phyloP scores from a whole-genome alignment of 2,329 filamentous ascomycete species.

The Pseudogymnoascus destructans region DNA sequence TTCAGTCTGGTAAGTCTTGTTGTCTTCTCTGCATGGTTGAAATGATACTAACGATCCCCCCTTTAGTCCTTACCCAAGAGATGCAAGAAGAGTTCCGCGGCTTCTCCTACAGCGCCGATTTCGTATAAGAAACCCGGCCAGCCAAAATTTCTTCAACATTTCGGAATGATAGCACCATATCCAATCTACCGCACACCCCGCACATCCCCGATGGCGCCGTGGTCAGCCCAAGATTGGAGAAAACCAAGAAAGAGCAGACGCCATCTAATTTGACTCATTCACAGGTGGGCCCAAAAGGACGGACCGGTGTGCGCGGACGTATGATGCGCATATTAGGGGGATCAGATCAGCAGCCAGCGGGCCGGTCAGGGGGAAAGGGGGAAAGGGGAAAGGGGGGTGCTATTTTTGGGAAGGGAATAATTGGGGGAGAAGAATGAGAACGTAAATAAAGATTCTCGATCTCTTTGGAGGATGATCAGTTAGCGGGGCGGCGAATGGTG shows the following conservation, averaged over 20 bases:
- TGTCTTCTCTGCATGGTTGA: not conserved
- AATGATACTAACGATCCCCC: constrained; percentile 17
- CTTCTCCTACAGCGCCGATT: constrained; percentile 61
- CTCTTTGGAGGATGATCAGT: constrained; percentile 2
- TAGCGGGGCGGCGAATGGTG: not conserved
- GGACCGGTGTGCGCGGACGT: not conserved
- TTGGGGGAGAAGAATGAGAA: not conserved
- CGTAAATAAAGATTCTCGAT: constrained; percentile 8
- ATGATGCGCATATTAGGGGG: not conserved
- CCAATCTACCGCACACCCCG: not conserved
- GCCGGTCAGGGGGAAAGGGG: not conserved
- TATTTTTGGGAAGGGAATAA: not conserved
- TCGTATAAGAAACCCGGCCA: constrained; percentile 20
- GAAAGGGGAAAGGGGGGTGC: not conserved
- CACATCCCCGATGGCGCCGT: not conserved
- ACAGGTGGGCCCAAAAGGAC: not conserved
- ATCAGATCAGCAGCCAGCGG: not conserved
- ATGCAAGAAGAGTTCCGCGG: constrained; percentile 99
- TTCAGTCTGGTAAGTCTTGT: constrained; percentile 72
- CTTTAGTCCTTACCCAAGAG: constrained; percentile 77
- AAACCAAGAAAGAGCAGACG: not conserved
- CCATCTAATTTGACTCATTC: not conserved
- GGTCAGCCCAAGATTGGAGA: not conserved
- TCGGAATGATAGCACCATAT: not conserved
- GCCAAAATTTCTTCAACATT: not conserved